Base-by-base conservation (phyloP, 257 asterid species). In the Nyctanthes arbortristis region DNA sequence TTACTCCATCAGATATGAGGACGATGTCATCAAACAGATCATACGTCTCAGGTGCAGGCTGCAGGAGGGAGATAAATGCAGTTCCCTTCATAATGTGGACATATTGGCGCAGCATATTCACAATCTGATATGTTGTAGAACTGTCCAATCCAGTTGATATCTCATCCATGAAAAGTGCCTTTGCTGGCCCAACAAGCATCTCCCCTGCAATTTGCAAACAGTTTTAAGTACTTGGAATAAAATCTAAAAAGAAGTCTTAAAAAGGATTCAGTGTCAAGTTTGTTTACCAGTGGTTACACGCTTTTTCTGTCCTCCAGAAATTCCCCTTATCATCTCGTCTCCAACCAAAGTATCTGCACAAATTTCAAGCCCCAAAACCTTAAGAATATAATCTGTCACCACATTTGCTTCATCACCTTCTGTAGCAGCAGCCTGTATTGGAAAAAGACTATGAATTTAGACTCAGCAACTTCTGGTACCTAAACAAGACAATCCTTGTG, bases 331-430 rank as follows among this genome's bases (percentile, higher is more conserved):
- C 87, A 81, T 84, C 20, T 81, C 89, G n/a, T 84, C 83, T 9
- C 89, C 89, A 18, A 84, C 89, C 68, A 84, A 36, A n/a, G 89
- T 84, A 45, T 84, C 89, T 25, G 87, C 89, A 61, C 89, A 84
- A 11, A 81, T 55, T 34, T 84, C 89, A 5, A 84, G 84, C 35
- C 89, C 89, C 60, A 84, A n/a, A 3, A 83, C 79, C 75, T 81
- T 72, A 0, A 78, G 78, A 49, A 78, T 2, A 71, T 81, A 81
- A 45, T 81, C 81, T 31, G 86, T 78, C 8, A 75, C 72, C 5
- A 81, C 74, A 32, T 57, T 81, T 43, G 81, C 81, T 63, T 78
- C 73, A 57, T 81, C 81, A 9, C 79, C 85, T 74, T 81, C 80
- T 0, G 77, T 72, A 32, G 86, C 81, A 40, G 80, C 83, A 1